A percentile compares a stretch with the other conserved stretches of the same genome.
Conservation (phyloP, 768 basidiomycete species). For the Leccinum boreale region DNA sequence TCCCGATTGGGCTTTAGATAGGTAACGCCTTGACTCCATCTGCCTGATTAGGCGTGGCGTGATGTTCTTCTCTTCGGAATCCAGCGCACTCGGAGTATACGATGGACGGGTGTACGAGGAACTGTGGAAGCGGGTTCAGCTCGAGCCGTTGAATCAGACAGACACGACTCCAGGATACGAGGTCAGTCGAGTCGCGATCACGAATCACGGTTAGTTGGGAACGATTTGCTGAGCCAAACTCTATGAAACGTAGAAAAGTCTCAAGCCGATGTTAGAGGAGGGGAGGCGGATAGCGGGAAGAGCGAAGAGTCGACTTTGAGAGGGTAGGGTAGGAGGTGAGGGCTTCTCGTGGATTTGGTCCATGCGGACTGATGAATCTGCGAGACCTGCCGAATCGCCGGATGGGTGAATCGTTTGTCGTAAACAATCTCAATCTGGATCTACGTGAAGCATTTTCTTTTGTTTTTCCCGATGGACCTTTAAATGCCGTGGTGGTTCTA, state of each 20-base stretch:
- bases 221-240: neutral
- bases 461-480: neutral
- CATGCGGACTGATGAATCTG: neutral
- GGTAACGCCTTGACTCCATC: slow-evolving; percentile 31
- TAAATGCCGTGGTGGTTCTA: neutral
- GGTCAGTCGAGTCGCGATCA: slow-evolving; percentile 27
- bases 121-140: slow-evolving; percentile 56
- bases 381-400: neutral
- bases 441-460: neutral
- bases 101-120: slow-evolving; percentile 67
- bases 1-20: slow-evolving; percentile 72
- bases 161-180: slow-evolving; percentile 55
- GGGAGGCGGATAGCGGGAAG: slow-evolving; percentile 16
- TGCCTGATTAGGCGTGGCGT: neutral
- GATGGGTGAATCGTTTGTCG: neutral
- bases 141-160: slow-evolving; percentile 55
- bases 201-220: neutral
- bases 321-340: neutral
- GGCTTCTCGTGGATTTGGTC: no score
- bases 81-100: slow-evolving; percentile 58
- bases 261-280: slow-evolving; percentile 25
- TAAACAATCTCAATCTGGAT: neutral
- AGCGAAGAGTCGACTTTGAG: slow-evolving; percentile 21
- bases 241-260: slow-evolving; percentile 14
- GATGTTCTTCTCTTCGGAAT: neutral